Conservation (phyloP, 225 moss, liverwort and hornwort species). For the Bryum argenteum region DNA sequence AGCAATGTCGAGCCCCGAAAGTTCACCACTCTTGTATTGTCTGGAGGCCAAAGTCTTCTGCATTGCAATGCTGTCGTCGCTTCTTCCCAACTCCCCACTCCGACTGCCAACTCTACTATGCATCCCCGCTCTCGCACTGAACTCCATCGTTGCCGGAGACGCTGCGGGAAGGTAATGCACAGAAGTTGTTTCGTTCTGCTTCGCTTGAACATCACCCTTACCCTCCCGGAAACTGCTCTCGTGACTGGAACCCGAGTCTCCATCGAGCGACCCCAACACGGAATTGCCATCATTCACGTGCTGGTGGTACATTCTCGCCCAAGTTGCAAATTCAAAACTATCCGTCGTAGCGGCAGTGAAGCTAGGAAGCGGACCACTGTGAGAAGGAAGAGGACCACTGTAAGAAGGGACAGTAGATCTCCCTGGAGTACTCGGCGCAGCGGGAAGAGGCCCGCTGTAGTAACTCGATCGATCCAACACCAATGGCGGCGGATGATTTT, state of each 20-base stretch:
- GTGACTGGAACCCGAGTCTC: slow-evolving; percentile 33
- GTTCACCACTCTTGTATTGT: slow-evolving; percentile 48
- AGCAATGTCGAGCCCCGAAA: slow-evolving; percentile 15
- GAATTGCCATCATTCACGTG: slow-evolving; percentile 25
- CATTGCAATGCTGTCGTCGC: slow-evolving; percentile 19
- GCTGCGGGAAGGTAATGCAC: background rate
- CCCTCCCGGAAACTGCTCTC: slow-evolving; percentile 19
- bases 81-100: slow-evolving; percentile 48
- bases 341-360: background rate
- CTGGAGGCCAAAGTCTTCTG: slow-evolving; percentile 29
- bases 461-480: slow-evolving; percentile 29
- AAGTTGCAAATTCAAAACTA: slow-evolving; percentile 30
- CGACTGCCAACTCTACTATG: slow-evolving; percentile 34
- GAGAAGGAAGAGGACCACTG: slow-evolving; percentile 39
- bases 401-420: slow-evolving; percentile 22
- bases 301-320: slow-evolving; percentile 41
- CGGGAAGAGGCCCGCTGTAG: slow-evolving; percentile 50
- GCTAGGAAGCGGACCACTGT: slow-evolving; percentile 37
- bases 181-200: background rate
- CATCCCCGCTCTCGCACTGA: slow-evolving; percentile 28
- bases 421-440: background rate
- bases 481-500: slow-evolving; percentile 23
- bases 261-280: slow-evolving; percentile 27
- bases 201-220: background rate
- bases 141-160: slow-evolving; percentile 15